Conservation (phyloP, 805 yeast species). For the Wickerhamiella bombiphila region DNA sequence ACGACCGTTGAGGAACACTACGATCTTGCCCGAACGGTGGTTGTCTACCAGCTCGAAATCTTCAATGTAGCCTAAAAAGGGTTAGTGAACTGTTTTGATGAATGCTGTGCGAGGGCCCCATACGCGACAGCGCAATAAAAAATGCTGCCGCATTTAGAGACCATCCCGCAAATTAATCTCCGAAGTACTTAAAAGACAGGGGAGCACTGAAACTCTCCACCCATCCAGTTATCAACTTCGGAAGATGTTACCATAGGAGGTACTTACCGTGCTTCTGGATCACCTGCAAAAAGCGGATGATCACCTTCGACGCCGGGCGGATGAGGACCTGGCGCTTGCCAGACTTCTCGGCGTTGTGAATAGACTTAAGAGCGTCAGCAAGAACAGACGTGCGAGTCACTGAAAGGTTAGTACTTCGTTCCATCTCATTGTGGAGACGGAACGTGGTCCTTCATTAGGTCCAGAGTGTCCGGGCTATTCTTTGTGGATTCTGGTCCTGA, state of each 20-base stretch:
- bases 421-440: not conserved
- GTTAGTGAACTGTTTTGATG: constrained; percentile 10
- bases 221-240: constrained; percentile 99
- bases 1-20: constrained; percentile 94
- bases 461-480: constrained; percentile 20
- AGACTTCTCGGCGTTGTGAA: constrained; percentile 98
- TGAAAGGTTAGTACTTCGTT: constrained; percentile 20
- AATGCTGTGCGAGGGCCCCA: too few species aligned
- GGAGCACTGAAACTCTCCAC: constrained; percentile 74
- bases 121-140: too few species aligned
- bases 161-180: constrained; percentile 32
- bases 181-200: constrained; percentile 98
- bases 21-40: constrained; percentile 98
- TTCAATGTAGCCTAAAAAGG: constrained; percentile 61
- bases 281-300: constrained; percentile 89
- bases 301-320: constrained; percentile 97
- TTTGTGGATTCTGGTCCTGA: constrained; percentile 16
- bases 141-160: too few species aligned
- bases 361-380: constrained; percentile 96
- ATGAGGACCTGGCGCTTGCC: constrained; percentile 97
- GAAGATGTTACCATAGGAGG: constrained; percentile 5
- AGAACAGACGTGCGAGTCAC: constrained; percentile 98
- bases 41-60: constrained; percentile 97
- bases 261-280: constrained; percentile 90
- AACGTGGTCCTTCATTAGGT: constrained; percentile 3